Base-by-base conservation (phyloP, 2,329 filamentous ascomycete genomes). In the Colletotrichum sp. region DNA sequence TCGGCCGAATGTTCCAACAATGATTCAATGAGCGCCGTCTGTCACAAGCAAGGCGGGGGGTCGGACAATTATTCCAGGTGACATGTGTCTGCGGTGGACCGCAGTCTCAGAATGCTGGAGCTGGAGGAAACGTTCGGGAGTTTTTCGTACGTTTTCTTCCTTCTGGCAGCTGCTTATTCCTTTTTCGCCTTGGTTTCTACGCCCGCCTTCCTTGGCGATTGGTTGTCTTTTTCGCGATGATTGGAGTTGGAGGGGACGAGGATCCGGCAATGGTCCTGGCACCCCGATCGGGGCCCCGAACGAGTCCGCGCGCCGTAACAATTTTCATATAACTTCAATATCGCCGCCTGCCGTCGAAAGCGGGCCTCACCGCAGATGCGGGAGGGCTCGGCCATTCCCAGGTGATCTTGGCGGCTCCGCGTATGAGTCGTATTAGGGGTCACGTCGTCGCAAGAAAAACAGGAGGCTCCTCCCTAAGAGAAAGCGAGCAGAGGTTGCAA, bases 11-110 rank as follows among this genome's bases (percentile, higher is more conserved):
- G 34, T 48, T 52, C 66, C n/a, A 59, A 68, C 30, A 28, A 39
- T 39, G 36, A 39, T 39, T 63, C 26, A 34, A 21, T 12, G 12
- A 16, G 2, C 10, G 32, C 43, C 43, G 6, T 24, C 43, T 21
- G 43, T 52, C 43, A 52, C n/a, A 52, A 52, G 43, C n/a, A 36
- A 64, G 43, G 43, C 63, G 57, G 57, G 59, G 59, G 28, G 65
- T 76, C 74, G 74, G 71, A 66, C 57, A 65, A 43, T 63, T 74
- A 74, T 66, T 52, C n/a, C 24, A 30, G 43, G 55, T 64, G 63
- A 65, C 70, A 75, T 68, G 43, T 73, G 69, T 75, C 64, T 64
- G 68, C 32, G 26, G 70, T 75, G 73, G 70, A 68, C 60, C 52
- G 15, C 21, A 39, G 64, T 73, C 24, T 65, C 64, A 68, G 64